phyloP scores from a whole-genome alignment of 345 rosid species.

The Populus simonii region DNA sequence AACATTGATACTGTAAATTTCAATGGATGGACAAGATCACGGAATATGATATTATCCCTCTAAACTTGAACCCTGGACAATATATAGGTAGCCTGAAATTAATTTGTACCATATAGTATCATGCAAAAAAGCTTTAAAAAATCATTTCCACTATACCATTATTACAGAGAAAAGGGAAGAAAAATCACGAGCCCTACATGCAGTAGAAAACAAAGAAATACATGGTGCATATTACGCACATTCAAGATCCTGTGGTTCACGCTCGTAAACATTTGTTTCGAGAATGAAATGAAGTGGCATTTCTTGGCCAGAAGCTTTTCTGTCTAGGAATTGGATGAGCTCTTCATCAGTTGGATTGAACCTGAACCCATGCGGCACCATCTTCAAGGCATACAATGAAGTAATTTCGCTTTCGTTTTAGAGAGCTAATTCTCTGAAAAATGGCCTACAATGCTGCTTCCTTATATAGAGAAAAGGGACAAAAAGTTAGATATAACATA shows the following conservation, averaged over 20 bases:
- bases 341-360: constrained; percentile 34
- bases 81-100: no score
- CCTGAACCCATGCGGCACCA: constrained; percentile 25
- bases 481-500: background rate
- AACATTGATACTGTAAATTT: no score
- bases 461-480: background rate
- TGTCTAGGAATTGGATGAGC: constrained; percentile 13
- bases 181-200: background rate
- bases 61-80: no score
- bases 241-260: constrained; percentile 21
- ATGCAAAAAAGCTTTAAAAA: no score
- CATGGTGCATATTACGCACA: background rate
- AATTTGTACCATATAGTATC: no score
- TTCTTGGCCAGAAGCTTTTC: constrained; percentile 19
- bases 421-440: background rate
- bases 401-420: background rate
- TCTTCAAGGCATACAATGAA: background rate
- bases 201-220: background rate
- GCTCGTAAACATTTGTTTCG: constrained; percentile 12
- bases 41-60: no score
- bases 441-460: background rate
- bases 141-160: background rate
- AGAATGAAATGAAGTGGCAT: constrained; percentile 15
- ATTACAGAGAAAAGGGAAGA: background rate
- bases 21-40: no score